phyloP scores from a whole-genome alignment of 2,329 filamentous ascomycete species.

The Dactylellina leptospora region DNA sequence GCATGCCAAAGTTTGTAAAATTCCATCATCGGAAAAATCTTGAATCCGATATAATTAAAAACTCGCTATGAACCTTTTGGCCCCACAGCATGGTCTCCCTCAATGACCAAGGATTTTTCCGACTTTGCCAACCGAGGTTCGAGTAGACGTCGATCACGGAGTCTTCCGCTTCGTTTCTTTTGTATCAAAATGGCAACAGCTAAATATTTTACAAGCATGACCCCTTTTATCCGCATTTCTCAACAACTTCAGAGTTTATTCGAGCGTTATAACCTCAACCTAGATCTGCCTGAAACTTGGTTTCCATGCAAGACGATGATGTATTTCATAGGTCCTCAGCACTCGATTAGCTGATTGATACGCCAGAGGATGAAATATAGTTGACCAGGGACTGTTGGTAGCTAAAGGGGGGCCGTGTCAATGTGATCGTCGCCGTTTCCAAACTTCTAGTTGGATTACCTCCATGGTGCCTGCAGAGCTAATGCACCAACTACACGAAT shows the following conservation, averaged over 20 bases:
- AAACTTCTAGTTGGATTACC: background rate
- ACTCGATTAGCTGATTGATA: background rate
- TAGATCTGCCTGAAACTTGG: constrained; percentile 22
- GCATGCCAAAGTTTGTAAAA: background rate
- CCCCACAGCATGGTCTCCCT: background rate
- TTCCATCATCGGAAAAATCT: background rate
- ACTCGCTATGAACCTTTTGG: no score
- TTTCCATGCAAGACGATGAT: background rate
- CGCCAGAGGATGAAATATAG: background rate
- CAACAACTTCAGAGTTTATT: background rate
- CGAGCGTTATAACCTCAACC: background rate
- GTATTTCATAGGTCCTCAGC: constrained; percentile 9
- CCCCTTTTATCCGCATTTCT: background rate
- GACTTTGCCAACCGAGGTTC: constrained; percentile 7
- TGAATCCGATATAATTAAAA: constrained; percentile 11
- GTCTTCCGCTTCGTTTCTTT: constrained; percentile 1
- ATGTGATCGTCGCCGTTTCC: constrained; percentile 5
- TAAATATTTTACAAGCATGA: background rate
- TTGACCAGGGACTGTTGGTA: constrained; percentile 1
- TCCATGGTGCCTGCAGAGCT: background rate
- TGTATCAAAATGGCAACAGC: background rate
- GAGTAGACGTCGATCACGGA: constrained; percentile 22
- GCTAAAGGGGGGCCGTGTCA: no score
- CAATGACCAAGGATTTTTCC: background rate
- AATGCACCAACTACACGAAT: background rate